Percentiles rank a stretch among this genome's conserved stretches.
These are phyloP conservation scores for Phytophthora palmivora DNA, from an alignment of 352 stramenopile genomes.

Conservation along the genomic window DNA sequence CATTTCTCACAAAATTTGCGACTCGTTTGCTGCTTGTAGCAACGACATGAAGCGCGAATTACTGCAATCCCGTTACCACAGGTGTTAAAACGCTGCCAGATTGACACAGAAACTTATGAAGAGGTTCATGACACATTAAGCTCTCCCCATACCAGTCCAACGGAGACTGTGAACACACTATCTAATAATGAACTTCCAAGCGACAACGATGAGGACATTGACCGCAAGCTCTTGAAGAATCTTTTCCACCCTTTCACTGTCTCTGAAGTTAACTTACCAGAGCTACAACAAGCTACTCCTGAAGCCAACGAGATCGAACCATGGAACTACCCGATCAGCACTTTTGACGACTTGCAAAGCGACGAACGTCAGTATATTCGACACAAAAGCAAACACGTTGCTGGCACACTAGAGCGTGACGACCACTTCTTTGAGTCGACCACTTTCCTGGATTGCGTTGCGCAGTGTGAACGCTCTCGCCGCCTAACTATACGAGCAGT, in stretches of 20 bases:
- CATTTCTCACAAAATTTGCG: too few relatives aligned
- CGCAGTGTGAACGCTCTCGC: conserved; percentile 68
- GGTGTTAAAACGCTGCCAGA: conserved; percentile 56
- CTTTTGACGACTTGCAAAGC: conserved; percentile 61
- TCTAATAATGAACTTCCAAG: background rate
- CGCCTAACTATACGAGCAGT: conserved; percentile 64
- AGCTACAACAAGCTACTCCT: background rate
- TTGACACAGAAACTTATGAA: conserved; percentile 56
- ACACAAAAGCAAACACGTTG: conserved; percentile 62
- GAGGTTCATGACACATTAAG: conserved; percentile 24
- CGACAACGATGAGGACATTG: conserved; percentile 14
- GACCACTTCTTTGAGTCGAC: conserved; percentile 73
- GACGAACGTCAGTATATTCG: conserved; percentile 78
- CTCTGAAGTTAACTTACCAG: background rate
- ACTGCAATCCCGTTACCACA: conserved; percentile 48
- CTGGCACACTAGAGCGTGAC: conserved; percentile 60
- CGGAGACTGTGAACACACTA: conserved; percentile 1
- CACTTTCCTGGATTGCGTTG: conserved; percentile 73
- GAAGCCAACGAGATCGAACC: conserved; percentile 33
- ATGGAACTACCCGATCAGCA: conserved; percentile 75
- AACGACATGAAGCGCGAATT: conserved; percentile 49
- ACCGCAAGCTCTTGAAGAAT: conserved; percentile 31
- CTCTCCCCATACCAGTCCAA: background rate
- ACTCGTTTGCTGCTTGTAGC: conserved; percentile 14
- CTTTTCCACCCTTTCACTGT: conserved; percentile 31